Conservation (phyloP, 2,329 filamentous ascomycete genomes). For the Curvularia eragrostidis region DNA sequence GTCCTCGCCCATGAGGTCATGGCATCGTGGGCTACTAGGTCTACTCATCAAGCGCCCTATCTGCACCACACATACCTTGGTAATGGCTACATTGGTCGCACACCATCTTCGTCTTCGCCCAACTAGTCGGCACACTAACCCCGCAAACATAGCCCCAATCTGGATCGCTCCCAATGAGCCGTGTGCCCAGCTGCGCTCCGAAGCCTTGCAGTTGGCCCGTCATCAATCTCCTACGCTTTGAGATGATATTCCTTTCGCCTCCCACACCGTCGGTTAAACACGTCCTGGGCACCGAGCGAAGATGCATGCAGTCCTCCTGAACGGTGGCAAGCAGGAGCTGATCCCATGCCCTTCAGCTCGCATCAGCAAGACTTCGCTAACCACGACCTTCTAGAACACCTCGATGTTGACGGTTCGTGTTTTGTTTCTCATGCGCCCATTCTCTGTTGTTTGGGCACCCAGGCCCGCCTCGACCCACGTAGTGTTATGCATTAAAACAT, state of each 20-base stretch:
- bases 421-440: conserved; percentile 3
- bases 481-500: conserved; percentile 20
- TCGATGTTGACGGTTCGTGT: not conserved
- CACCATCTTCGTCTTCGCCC: conserved; percentile 12
- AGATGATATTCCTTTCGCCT: conserved; percentile 11
- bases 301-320: conserved; percentile 1
- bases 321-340: not conserved
- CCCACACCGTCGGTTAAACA: conserved; percentile 10
- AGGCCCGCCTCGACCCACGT: conserved; percentile 14
- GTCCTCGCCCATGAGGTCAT: conserved; percentile 8
- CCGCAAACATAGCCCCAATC: conserved; percentile 11
- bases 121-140: conserved; percentile 12
- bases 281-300: conserved; percentile 8
- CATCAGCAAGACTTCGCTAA: not conserved
- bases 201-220: conserved; percentile 11
- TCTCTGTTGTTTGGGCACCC: conserved; percentile 1
- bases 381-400: not conserved
- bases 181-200: not conserved
- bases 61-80: conserved; percentile 8
- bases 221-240: conserved; percentile 13
- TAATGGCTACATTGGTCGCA: conserved; percentile 18
- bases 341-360: not conserved
- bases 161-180: not conserved
- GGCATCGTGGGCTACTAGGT: conserved; percentile 19
- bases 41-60: conserved; percentile 7